Percentiles rank a stretch among this genome's conserved stretches.
These are phyloP conservation scores for Lachnellula subtilissima DNA, from an alignment of 2,329 filamentous ascomycete genomes.

Conservation along the genomic window DNA sequence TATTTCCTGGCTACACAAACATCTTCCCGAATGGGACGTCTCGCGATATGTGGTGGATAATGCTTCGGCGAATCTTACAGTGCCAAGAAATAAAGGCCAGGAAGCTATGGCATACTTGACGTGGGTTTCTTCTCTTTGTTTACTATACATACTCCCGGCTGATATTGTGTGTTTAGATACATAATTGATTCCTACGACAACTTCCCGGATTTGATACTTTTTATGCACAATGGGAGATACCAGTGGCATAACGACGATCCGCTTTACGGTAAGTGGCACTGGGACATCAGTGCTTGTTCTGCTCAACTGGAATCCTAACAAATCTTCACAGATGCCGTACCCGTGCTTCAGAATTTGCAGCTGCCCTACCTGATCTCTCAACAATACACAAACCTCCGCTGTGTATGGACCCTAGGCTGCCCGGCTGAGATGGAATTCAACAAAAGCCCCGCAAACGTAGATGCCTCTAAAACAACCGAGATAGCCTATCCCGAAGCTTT, in stretches of 20 bases:
- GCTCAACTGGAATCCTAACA: conserved; percentile 33
- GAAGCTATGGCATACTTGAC: conserved; percentile 35
- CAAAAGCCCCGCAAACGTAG: conserved; percentile 29
- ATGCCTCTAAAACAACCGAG: conserved; percentile 37
- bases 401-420: conserved; percentile 53
- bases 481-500: conserved; percentile 40
- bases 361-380: conserved; percentile 43
- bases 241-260: conserved; percentile 23
- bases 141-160: background rate
- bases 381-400: conserved; percentile 56
- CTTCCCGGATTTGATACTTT: conserved; percentile 31
- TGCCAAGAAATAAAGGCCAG: conserved; percentile 43
- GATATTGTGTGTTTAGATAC: conserved; percentile 45
- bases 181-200: conserved; percentile 56
- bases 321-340: conserved; percentile 40
- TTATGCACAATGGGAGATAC: conserved; percentile 43
- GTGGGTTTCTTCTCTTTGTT: conserved; percentile 21
- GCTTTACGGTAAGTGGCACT: conserved; percentile 9
- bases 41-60: conserved; percentile 19
- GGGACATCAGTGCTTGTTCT: background rate
- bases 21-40: conserved; percentile 33
- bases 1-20: conserved; percentile 38
- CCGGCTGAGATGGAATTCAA: conserved; percentile 40
- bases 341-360: conserved; percentile 44
- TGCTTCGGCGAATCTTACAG: conserved; percentile 35